Conservation (phyloP, 1,139 yeast species). For the Lizanozyma gosingica region DNA sequence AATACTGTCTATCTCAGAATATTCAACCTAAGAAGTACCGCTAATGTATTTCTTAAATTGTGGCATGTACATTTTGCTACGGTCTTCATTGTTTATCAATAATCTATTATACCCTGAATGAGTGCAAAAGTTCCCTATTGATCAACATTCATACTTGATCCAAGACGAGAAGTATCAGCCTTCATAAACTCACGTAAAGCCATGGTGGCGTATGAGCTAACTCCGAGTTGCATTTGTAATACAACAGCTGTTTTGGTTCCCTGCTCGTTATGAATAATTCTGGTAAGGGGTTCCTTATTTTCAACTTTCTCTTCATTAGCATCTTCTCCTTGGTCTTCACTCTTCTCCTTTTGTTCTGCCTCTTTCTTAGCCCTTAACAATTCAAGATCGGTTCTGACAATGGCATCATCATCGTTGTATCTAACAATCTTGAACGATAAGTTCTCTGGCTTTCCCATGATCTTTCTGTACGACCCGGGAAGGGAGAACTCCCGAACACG, state of each 20-base stretch:
- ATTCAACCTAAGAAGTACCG: too few species aligned
- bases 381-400: constrained; percentile 79
- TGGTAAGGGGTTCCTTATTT: constrained; percentile 21
- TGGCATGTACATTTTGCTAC: too few species aligned
- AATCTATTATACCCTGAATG: too few species aligned
- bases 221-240: constrained; percentile 68
- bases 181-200: constrained; percentile 89
- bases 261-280: constrained; percentile 22
- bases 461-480: constrained; percentile 78
- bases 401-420: constrained; percentile 57
- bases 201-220: constrained; percentile 96
- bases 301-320: constrained; percentile 3
- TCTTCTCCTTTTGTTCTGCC: constrained; percentile 14
- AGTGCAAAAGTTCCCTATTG: too few species aligned
- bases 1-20: too few species aligned
- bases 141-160: constrained; percentile 13
- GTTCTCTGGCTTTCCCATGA: constrained; percentile 60
- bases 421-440: constrained; percentile 57
- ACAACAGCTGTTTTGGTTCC: constrained; percentile 63
- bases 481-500: constrained; percentile 82
- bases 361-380: constrained; percentile 39
- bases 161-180: constrained; percentile 59
- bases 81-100: too few species aligned
- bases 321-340: constrained; percentile 8
- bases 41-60: too few species aligned